phyloP scores from a whole-genome alignment of 805 yeast species.

The Clavispora carvajalis region DNA sequence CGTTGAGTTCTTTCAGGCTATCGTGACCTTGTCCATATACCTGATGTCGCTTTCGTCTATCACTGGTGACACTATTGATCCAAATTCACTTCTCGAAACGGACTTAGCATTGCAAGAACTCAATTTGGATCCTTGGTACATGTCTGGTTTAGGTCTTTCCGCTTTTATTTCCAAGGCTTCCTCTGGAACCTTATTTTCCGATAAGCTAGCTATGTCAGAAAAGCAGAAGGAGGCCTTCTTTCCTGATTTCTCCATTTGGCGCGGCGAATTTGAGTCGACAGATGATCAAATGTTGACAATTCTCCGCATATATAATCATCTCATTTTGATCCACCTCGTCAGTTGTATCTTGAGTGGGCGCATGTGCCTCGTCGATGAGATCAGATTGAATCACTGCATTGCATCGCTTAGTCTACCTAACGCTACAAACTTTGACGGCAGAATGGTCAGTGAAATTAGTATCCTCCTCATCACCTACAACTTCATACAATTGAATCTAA shows the following conservation, averaged over 20 bases:
- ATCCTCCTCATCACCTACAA: conserved; percentile 55
- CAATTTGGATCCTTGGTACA: conserved; percentile 63
- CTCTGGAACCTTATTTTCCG: conserved; percentile 30
- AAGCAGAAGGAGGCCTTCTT: background rate
- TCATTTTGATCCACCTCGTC: conserved; percentile 62
- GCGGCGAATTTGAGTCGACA: conserved; percentile 29
- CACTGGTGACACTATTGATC: conserved; percentile 16
- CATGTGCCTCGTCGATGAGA: conserved; percentile 55
- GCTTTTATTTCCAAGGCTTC: conserved; percentile 52
- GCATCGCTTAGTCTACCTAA: conserved; percentile 51
- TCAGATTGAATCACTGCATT: conserved; percentile 53
- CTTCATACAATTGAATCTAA: conserved; percentile 41
- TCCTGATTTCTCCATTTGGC: conserved; percentile 21
- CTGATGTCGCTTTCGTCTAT: conserved; percentile 54
- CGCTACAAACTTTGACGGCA: conserved; percentile 75
- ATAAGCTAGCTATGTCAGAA: background rate
- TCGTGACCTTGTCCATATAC: conserved; percentile 61
- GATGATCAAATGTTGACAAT: conserved; percentile 51
- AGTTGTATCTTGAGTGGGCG: conserved; percentile 63
- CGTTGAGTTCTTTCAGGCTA: conserved; percentile 63
- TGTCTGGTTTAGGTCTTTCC: conserved; percentile 61
- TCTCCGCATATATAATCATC: conserved; percentile 66
- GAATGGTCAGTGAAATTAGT: conserved; percentile 73
- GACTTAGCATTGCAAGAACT: conserved; percentile 28
- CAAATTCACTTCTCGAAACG: conserved; percentile 9